Conservation (phyloP, 352 stramenopile species). For the Pythium plurisporium region DNA sequence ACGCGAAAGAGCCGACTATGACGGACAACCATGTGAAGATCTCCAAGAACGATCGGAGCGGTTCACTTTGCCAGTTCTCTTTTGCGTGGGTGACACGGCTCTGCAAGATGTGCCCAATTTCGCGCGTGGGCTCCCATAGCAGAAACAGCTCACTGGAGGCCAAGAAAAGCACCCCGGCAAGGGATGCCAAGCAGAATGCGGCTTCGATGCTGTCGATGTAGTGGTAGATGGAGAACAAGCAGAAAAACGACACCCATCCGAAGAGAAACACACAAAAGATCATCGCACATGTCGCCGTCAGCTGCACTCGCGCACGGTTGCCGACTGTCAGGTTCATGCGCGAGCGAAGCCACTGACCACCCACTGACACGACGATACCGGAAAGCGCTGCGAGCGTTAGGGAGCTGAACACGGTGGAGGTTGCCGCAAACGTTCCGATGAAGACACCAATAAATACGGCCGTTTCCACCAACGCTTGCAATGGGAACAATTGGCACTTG, state of each 20-base stretch:
- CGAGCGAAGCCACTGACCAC: conserved; percentile 63
- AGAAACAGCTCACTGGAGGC: conserved; percentile 76
- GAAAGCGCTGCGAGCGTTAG: conserved; percentile 69
- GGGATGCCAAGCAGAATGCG: conserved; percentile 73
- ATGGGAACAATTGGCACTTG: conserved; percentile 67
- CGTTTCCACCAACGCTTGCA: conserved; percentile 74
- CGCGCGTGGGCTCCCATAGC: conserved; percentile 75
- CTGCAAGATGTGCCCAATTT: conserved; percentile 69
- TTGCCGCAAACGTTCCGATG: conserved; percentile 65
- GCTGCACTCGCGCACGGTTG: conserved; percentile 44
- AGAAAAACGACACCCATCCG: conserved; percentile 64
- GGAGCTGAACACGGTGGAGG: conserved; percentile 70
- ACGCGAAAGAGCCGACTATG: conserved; percentile 68
- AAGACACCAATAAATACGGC: conserved; percentile 70
- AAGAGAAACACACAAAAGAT: conserved; percentile 73
- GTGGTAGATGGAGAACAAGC: conserved; percentile 76
- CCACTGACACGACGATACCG: conserved; percentile 68
- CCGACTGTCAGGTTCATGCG: conserved; percentile 53
- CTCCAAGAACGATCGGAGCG: conserved; percentile 77
- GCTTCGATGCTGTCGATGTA: conserved; percentile 84
- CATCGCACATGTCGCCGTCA: conserved; percentile 69
- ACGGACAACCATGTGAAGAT: conserved; percentile 80
- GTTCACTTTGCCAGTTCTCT: conserved; percentile 72
- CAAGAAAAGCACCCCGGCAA: conserved; percentile 77
- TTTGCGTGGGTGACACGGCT: conserved; percentile 69